Evolutionary conservation across 2,329 filamentous ascomycete species (phyloP), one percentile per base, ranked within the genome.

Genomic region (Pseudogymnoascus sp.): DNA sequence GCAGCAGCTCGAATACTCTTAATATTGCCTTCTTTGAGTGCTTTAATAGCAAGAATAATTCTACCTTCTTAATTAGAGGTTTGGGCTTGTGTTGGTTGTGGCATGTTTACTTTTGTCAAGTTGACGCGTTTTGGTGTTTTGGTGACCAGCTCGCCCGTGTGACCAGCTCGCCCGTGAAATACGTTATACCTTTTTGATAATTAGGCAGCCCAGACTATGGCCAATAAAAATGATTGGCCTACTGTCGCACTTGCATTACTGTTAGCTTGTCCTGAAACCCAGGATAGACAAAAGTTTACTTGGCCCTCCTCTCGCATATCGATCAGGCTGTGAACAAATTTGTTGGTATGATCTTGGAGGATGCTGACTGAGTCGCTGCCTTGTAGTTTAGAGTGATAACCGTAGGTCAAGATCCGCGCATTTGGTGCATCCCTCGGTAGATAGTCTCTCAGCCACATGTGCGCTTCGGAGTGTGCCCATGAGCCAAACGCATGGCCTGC

Each of bases 401-500:
- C 64, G 50, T 65, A 66, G 5, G 63, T 65, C 25, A 66, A 35
- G 21, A 66, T 65, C 16, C 64, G 64, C 12, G 63, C 63, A 59
- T 56, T 65, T 37, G 38, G 60, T 6, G 42, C 53, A 31, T 31
- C 25, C 33, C 25, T 25, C 5, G 64, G 64, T 25, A 66, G 60
- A 28, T 40, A 63, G 31, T 66, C 64, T 14, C 63, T 47, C 11
- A 66, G 63, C 64, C 64, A 66, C 63, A 66, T 65, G 40, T 44
- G 40, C 37, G 37, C 8, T n/a, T 62, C 33, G 1, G 59, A 37
- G n/a, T 59, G 12, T 14, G 23, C 47, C 25, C 40, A 66, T 12
- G 63, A 65, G 16, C 63, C 64, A 59, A 63, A 65, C 3, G 64
- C 64, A 65, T 66, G 64, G 4, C 64, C 63, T 31, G 33, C 64